Base-by-base conservation (phyloP, 148 eudicot species). In the Chenopodium formosanum region DNA sequence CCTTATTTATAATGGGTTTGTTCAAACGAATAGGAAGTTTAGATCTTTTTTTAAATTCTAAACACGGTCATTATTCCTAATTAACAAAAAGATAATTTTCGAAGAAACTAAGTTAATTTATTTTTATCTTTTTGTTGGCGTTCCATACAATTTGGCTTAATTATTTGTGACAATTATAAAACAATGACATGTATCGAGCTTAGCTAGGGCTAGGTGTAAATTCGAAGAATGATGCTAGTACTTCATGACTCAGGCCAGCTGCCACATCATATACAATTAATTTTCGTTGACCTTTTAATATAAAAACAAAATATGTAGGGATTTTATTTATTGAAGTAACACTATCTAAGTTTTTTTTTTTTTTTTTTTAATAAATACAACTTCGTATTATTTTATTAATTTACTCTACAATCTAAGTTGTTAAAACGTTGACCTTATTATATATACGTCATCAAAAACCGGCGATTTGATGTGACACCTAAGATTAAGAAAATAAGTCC, bases 211-310 rank as follows among this genome's bases (percentile, higher is more conserved):
- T 22, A 34, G 48, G 50, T 47, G 76, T 79, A 52, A 23, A 72
- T 79, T 58, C 58, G 34, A 72, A 16, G 69, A 79, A 79, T 71
- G 76, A 79, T 79, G 76, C 22, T 9, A 34, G 40, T 7, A 72
- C 8, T 46, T 71, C 76, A 58, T 72, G 76, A 40, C 27, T 70
- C 68, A 25, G 58, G 76, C 82, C 82, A 66, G 74, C 82, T 79
- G 58, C 73, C 69, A 79, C 82, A 58, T 70, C 48, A 72, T 23
- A 23, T 74, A 71, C 64, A 9, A 48, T 48, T 48, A 10, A 9
- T 48, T 48, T 12, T 9, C 12, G 52, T 79, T 79, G 81, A 79
- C 81, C 32, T 79, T 23, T 32, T 68, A 10, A 27, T 40, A 40
- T 6, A 68, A 31, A 12, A 68, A 68, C 52, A 48, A 9, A 47